Percentiles rank a stretch among this genome's conserved stretches.
These are phyloP conservation scores for Pilatotrama ljubarskyi DNA, from an alignment of 768 basidiomycete genomes.

Conservation along the genomic window DNA sequence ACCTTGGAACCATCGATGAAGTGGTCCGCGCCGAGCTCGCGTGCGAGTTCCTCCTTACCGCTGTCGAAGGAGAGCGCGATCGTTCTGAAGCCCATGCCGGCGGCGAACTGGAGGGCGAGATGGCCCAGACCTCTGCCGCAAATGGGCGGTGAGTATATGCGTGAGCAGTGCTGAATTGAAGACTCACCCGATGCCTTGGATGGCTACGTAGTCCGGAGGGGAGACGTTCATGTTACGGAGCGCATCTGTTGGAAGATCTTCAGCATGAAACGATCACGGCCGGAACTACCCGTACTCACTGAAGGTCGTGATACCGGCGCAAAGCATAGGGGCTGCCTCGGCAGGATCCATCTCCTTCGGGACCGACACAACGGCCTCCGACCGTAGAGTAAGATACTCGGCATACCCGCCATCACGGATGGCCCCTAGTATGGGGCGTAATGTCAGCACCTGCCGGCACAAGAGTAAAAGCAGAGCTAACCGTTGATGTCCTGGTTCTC, in stretches of 20 bases:
- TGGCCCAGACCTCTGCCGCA: slow-evolving; percentile 32
- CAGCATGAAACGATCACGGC: slow-evolving; percentile 57
- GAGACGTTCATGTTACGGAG: slow-evolving; percentile 31
- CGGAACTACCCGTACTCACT: slow-evolving; percentile 64
- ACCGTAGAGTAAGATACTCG: slow-evolving; percentile 29
- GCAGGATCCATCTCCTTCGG: slow-evolving; percentile 29
- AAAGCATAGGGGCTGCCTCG: slow-evolving; percentile 34
- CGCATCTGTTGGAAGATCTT: slow-evolving; percentile 12
- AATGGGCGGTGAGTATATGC: not conserved
- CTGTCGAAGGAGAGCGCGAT: slow-evolving; percentile 36
- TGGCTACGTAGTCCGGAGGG: slow-evolving; percentile 39
- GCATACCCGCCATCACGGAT: slow-evolving; percentile 31
- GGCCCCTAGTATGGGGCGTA: slow-evolving; percentile 26
- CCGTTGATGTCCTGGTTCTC: slow-evolving; percentile 27
- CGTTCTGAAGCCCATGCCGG: slow-evolving; percentile 37
- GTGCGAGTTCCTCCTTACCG: slow-evolving; percentile 36
- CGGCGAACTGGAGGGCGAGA: slow-evolving; percentile 36
- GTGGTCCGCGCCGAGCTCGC: slow-evolving; percentile 38
- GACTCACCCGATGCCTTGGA: slow-evolving; percentile 38
- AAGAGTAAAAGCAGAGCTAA: not conserved
- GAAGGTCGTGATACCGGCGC: slow-evolving; percentile 41
- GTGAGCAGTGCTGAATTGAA: not conserved
- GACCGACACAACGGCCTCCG: slow-evolving; percentile 29
- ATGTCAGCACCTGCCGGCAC: not conserved
- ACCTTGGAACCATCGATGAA: slow-evolving; percentile 36